These are phyloP conservation scores for Perilla frutescens DNA, from an alignment of 257 asterid genomes.

Conservation along the genomic window DNA sequence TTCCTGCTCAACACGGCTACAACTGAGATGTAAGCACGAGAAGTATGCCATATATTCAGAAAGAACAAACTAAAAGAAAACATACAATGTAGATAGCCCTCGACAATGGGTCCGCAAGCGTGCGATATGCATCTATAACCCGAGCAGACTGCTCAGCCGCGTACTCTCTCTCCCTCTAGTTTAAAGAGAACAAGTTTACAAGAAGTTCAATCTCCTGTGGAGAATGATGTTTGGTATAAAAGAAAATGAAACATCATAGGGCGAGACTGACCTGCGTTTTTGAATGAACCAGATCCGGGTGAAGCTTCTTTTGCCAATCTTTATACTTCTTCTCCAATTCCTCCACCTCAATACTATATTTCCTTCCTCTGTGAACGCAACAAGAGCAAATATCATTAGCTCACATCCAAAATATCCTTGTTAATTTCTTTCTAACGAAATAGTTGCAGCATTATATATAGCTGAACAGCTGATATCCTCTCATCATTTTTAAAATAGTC, in stretches of 20 bases:
- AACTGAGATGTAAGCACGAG: conserved; percentile 29
- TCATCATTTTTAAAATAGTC: too few species aligned
- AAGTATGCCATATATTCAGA: conserved; percentile 4
- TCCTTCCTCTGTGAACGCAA: conserved; percentile 57
- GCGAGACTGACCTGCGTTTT: conserved; percentile 68
- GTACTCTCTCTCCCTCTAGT: conserved; percentile 82
- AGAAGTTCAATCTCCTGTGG: conserved; percentile 7
- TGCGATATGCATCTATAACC: conserved; percentile 85
- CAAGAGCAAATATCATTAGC: conserved; percentile 26
- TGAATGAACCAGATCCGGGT: conserved; percentile 94
- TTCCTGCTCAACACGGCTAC: not conserved
- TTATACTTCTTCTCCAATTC: conserved; percentile 81
- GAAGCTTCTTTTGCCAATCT: conserved; percentile 97
- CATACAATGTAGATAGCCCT: conserved; percentile 88
- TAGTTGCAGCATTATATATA: not conserved
- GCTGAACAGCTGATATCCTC: too few species aligned
- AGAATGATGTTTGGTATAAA: not conserved
- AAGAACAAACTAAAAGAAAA: conserved; percentile 20
- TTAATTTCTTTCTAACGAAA: not conserved
- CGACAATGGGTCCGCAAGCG: conserved; percentile 72
- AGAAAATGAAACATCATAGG: conserved; percentile 15
- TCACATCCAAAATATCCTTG: not conserved
- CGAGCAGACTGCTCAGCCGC: conserved; percentile 98
- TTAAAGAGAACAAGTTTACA: conserved; percentile 29
- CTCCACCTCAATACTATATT: conserved; percentile 57